Percentiles rank a stretch among this genome's conserved stretches.
phyloP scores from a whole-genome alignment of 2,329 filamentous ascomycete species.

The Trichoderma endophyticum region DNA sequence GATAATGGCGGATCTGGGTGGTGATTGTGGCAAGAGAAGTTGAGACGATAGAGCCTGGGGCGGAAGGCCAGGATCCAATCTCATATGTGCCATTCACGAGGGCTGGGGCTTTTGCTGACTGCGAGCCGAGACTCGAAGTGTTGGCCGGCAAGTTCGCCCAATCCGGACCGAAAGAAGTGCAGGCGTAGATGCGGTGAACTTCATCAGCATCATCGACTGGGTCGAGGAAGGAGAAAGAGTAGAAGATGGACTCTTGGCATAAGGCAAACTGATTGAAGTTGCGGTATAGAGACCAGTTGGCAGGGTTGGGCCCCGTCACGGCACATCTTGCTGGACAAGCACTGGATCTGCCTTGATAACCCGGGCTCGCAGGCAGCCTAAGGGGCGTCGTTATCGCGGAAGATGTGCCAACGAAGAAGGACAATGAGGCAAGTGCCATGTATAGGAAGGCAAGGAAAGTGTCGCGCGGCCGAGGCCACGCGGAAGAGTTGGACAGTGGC shows the following conservation, averaged over 20 bases:
- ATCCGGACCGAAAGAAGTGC: conserved; percentile 22
- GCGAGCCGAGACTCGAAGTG: not conserved
- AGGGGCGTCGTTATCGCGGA: not conserved
- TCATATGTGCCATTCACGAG: conserved; percentile 25
- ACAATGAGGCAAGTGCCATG: not conserved
- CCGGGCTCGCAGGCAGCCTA: not conserved
- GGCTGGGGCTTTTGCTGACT: conserved; percentile 4
- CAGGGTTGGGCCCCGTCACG: conserved; percentile 24
- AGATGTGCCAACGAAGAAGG: not conserved
- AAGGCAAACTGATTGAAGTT: conserved; percentile 26
- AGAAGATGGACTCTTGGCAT: conserved; percentile 33
- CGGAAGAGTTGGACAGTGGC: not conserved
- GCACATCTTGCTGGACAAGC: conserved; percentile 25
- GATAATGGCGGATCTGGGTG: conserved; percentile 31
- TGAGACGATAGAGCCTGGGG: conserved; percentile 20
- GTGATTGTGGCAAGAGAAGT: conserved; percentile 25
- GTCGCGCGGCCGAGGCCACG: not conserved
- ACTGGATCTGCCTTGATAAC: not conserved
- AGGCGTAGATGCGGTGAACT: conserved; percentile 28
- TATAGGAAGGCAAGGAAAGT: not conserved
- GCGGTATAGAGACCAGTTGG: conserved; percentile 29
- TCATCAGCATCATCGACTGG: conserved; percentile 29
- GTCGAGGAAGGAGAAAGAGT: conserved; percentile 35
- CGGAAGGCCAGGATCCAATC: conserved; percentile 30
- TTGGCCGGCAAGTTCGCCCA: conserved; percentile 1